Conservation (phyloP, 257 asterid genomes). For the Solanum gracilifrons region DNA sequence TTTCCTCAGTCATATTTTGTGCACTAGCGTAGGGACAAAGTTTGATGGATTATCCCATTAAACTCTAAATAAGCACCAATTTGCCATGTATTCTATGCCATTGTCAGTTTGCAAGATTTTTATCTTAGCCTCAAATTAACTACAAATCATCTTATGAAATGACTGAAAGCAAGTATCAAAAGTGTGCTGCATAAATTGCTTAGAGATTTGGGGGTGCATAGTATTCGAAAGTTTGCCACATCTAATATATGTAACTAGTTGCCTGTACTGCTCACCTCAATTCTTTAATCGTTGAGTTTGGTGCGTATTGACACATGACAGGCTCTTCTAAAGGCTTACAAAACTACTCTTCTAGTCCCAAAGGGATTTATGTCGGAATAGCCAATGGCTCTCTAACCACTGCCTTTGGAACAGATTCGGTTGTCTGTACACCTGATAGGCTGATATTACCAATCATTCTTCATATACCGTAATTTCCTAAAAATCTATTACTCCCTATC, state of each 20-base stretch:
- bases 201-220: neutral
- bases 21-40: neutral
- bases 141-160: neutral
- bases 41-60: neutral
- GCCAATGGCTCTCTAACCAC: neutral
- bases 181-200: neutral
- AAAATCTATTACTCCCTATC: neutral
- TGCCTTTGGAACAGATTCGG: neutral
- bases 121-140: neutral
- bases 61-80: neutral
- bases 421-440: neutral
- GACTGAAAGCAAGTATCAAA: neutral
- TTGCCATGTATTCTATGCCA: neutral
- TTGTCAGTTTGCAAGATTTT: neutral
- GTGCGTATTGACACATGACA: neutral
- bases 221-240: neutral
- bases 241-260: neutral
- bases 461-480: neutral
- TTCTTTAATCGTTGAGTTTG: neutral
- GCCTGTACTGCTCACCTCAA: neutral
- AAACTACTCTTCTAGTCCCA: neutral
- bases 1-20: neutral
- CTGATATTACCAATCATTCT: neutral
- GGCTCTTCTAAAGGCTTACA: neutral
- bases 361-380: neutral